Conservation (phyloP, 768 basidiomycete genomes). For the Saitozyma sp. region DNA sequence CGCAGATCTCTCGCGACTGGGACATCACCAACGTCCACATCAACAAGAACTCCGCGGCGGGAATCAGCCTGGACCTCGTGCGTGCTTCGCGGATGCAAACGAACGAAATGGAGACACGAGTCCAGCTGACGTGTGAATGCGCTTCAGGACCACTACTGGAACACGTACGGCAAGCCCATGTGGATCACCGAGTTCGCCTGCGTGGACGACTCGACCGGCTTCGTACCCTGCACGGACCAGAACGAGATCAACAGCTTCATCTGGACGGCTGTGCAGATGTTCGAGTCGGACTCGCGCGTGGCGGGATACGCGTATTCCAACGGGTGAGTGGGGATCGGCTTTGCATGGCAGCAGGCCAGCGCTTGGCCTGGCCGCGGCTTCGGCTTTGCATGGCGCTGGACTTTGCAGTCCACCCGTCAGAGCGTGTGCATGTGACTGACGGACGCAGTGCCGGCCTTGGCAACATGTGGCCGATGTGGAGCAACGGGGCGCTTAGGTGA, state of each 20-base stretch:
- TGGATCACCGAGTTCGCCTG: conserved; percentile 49
- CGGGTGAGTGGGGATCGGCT: conserved; percentile 13
- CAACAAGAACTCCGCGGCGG: conserved; percentile 48
- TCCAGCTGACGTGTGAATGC: background rate
- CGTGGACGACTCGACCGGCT: conserved; percentile 44
- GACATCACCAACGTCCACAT: conserved; percentile 47
- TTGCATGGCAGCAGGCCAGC: background rate
- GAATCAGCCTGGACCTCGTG: conserved; percentile 36
- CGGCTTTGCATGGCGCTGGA: no score
- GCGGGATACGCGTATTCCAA: conserved; percentile 48
- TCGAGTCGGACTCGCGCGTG: conserved; percentile 46
- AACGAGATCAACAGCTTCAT: conserved; percentile 48
- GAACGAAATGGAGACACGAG: background rate
- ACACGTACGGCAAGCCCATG: conserved; percentile 45
- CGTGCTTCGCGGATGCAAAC: background rate
- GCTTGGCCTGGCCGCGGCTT: background rate
- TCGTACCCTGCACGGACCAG: conserved; percentile 49
- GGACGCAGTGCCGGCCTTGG: conserved; percentile 33
- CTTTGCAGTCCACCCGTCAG: no score
- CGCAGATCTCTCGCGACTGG: conserved; percentile 22
- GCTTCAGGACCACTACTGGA: conserved; percentile 37
- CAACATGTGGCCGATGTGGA: conserved; percentile 41
- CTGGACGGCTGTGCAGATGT: conserved; percentile 45
- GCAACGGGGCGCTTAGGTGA: conserved; percentile 38
- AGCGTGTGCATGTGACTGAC: background rate